A percentile compares a stretch with the other conserved stretches of the same genome.
These are phyloP conservation scores for Cladosporium sp. DNA, from an alignment of 2,329 filamentous ascomycete genomes.

Conservation along the genomic window DNA sequence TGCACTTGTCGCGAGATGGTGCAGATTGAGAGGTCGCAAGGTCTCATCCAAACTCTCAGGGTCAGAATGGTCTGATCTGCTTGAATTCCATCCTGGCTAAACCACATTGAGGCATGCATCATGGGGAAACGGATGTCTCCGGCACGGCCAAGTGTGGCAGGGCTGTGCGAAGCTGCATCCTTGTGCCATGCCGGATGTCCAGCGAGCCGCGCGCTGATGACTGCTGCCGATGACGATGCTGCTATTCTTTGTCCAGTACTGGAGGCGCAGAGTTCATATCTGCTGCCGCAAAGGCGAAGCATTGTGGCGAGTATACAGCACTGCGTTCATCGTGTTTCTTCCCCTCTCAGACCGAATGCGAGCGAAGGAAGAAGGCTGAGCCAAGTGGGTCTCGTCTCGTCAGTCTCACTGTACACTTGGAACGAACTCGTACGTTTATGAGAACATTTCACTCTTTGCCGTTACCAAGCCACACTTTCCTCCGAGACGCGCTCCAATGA, in stretches of 20 bases:
- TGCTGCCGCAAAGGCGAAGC: neutral
- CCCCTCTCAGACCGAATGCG: neutral
- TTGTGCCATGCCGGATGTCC: neutral
- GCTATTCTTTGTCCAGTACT: neutral
- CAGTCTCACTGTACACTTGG: neutral
- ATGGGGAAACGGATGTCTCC: neutral
- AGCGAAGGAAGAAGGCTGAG: conserved; percentile 7
- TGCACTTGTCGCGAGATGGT: neutral
- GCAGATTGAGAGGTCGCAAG: neutral
- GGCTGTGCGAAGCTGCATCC: neutral
- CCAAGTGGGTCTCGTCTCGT: conserved; percentile 4
- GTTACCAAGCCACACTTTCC: neutral
- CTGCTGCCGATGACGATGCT: neutral
- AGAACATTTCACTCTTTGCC: neutral
- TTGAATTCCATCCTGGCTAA: neutral
- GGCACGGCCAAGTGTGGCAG: neutral
- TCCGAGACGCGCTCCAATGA: neutral
- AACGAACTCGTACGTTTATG: conserved; percentile 2
- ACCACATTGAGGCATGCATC: neutral
- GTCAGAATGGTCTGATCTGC: neutral
- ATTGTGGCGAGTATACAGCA: neutral
- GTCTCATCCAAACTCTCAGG: neutral
- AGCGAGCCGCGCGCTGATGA: neutral
- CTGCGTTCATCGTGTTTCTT: neutral
- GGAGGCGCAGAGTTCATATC: neutral